Conservation (phyloP, 192 early-diverging fungal species). For the Phycomyces blakesleeanus region DNA sequence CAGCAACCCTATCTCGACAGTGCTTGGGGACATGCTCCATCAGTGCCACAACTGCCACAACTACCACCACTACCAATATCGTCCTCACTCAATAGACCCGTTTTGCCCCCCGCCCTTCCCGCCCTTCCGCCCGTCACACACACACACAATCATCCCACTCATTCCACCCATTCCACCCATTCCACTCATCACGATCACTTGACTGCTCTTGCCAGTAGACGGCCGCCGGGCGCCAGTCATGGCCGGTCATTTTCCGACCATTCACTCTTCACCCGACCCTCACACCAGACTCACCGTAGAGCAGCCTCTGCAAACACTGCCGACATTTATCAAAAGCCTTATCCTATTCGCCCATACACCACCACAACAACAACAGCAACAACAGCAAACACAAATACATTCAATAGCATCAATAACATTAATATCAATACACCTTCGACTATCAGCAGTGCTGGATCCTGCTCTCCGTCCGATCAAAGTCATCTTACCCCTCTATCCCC, state of each 20-base stretch:
- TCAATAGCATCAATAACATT: too few relatives aligned
- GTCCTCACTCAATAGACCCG: neutral
- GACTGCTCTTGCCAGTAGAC: neutral
- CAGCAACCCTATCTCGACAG: slow-evolving; percentile 2
- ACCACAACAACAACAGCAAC: too few relatives aligned
- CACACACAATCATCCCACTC: neutral
- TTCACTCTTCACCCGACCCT: neutral
- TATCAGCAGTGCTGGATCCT: too few relatives aligned
- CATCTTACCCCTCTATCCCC: neutral
- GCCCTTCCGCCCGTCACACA: neutral
- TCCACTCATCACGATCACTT: neutral
- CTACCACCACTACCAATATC: too few relatives aligned
- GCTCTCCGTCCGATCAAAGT: neutral
- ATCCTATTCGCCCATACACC: slow-evolving; percentile 3
- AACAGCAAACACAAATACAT: too few relatives aligned
- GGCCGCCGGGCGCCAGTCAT: slow-evolving; percentile 19
- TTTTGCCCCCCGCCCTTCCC: neutral
- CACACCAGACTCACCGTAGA: slow-evolving; percentile 13
- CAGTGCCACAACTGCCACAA: too few relatives aligned
- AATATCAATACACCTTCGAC: too few relatives aligned
- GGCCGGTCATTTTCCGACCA: slow-evolving; percentile 11
- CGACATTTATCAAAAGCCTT: slow-evolving; percentile 1
- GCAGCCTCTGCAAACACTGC: slow-evolving; percentile 13
- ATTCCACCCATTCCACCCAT: neutral
- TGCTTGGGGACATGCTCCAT: too few relatives aligned